Conservation (phyloP, 768 basidiomycete species). For the Galerina sulciceps region DNA sequence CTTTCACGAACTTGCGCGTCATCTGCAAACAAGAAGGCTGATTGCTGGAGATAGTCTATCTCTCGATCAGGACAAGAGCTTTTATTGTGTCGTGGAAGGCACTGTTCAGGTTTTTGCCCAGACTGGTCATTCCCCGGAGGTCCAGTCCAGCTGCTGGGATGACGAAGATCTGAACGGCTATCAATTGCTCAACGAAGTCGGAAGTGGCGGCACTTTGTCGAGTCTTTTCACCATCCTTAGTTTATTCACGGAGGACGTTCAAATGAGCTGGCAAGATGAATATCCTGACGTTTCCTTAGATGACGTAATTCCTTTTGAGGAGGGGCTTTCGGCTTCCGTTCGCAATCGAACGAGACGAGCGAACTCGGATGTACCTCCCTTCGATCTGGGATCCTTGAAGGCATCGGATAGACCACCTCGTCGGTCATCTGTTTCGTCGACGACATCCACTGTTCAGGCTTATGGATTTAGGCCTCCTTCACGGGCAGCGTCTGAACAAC, state of each 20-base stretch:
- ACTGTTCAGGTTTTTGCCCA: constrained; percentile 91
- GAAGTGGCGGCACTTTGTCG: constrained; percentile 92
- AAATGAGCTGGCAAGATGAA: constrained; percentile 89
- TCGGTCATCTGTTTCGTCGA: constrained; percentile 67
- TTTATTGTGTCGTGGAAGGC: constrained; percentile 99
- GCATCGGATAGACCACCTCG: constrained; percentile 33
- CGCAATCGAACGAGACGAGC: constrained; percentile 39
- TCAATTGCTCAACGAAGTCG: constrained; percentile 95
- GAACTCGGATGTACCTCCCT: constrained; percentile 68
- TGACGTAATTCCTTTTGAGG: constrained; percentile 26
- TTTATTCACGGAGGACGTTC: constrained; percentile 94
- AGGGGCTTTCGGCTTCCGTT: constrained; percentile 18
- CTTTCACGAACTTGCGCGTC: constrained; percentile 96
- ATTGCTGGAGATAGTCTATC: constrained; percentile 95
- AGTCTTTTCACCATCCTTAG: constrained; percentile 96
- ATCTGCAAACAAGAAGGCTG: constrained; percentile 92
- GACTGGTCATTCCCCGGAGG: constrained; percentile 55
- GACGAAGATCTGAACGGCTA: constrained; percentile 93
- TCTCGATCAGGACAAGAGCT: constrained; percentile 89
- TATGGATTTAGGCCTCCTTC: constrained; percentile 31
- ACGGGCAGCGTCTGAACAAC: constrained; percentile 28
- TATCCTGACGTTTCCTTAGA: constrained; percentile 34
- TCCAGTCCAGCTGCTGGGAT: constrained; percentile 67
- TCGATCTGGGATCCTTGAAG: constrained; percentile 46
- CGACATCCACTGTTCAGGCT: constrained; percentile 70